Conservation (phyloP, 1,284 basidiomycete genomes). For the Lignosus rhinocerotis region DNA sequence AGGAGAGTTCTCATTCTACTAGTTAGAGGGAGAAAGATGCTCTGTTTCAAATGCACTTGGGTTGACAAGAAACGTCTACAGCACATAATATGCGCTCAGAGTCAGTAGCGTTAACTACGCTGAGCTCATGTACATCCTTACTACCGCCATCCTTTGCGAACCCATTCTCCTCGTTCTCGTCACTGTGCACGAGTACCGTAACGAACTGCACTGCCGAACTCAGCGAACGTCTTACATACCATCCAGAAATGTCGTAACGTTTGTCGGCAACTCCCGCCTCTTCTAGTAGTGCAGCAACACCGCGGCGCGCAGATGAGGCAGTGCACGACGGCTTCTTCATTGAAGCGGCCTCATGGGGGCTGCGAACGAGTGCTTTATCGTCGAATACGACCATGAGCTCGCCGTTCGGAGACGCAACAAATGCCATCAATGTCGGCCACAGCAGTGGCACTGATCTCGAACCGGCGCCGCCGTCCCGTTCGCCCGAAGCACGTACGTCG, state of each 20-base stretch:
- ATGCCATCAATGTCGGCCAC: conserved; percentile 1
- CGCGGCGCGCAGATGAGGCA: conserved; percentile 12
- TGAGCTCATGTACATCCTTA: too few species aligned
- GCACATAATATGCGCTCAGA: too few species aligned
- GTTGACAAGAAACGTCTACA: too few species aligned
- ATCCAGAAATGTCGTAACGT: not conserved
- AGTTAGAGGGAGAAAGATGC: too few species aligned
- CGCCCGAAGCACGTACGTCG: conserved; percentile 27
- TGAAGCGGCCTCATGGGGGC: not conserved
- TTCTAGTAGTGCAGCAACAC: conserved; percentile 15
- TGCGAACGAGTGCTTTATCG: not conserved
- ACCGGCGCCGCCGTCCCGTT: conserved; percentile 14
- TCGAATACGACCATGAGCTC: conserved; percentile 1
- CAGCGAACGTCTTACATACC: too few species aligned
- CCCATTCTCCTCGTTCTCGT: too few species aligned
- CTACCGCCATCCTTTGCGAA: too few species aligned
- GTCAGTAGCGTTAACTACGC: too few species aligned
- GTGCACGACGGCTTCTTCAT: conserved; percentile 4
- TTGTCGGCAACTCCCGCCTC: conserved; percentile 20
- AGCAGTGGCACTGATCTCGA: not conserved
- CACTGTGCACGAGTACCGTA: too few species aligned
- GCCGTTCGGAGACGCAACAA: conserved; percentile 18
- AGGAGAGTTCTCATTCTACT: too few species aligned
- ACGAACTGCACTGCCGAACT: too few species aligned
- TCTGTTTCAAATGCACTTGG: too few species aligned